Evolutionary conservation across 2,329 filamentous ascomycete genomes (phyloP), one percentile per base, ranked within the genome.

Genomic region (Dactylellina sp.): DNA sequence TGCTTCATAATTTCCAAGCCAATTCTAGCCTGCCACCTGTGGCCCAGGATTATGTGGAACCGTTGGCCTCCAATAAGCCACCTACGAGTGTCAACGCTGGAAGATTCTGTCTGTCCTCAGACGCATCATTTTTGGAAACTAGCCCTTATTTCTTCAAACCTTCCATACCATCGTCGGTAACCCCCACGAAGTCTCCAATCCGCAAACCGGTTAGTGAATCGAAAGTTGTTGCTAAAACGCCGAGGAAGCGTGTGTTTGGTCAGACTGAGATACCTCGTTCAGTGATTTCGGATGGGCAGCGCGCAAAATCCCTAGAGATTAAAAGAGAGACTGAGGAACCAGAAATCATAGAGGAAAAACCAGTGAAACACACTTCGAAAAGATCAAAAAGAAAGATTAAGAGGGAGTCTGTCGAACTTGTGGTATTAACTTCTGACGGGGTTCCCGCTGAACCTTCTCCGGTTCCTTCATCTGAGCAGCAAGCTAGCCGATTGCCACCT

Each of bases 141-240:
- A 68, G 63, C 20, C 63, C 63, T 16, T 68, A 68, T 37, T 68
- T 68, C 25, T 6, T 40, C 9, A 28, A 25, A 12, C 6, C 28
- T 40, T 20, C 16, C 5, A 22, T 20, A 16, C 1, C 50, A 2
- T 24, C 50, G 14, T 9, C 28, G 9, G 20, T 20, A 12, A 20
- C 42, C 4, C 16, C 4, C 5, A 9, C 42, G 16, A 46, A 46
- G 20, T 46, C 42, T 20, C 16, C 5, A 46, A 9, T 22, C 9
- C 37, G 37, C 6, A 16, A 40, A 7, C 12, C 9, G 11, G n/a
- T 40, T 12, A 40, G n/a, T 46, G 16, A 7, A 2, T 12, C 42
- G 42, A 46, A 12, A 14, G 6, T 6, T 32, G 28, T 32, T 4
- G 28, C 9, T 4, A 32, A 32, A 9, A 4, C 5, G 28, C 28